Conservation (phyloP, 2,329 filamentous ascomycete genomes). For the Pseudogymnoascus sp. region DNA sequence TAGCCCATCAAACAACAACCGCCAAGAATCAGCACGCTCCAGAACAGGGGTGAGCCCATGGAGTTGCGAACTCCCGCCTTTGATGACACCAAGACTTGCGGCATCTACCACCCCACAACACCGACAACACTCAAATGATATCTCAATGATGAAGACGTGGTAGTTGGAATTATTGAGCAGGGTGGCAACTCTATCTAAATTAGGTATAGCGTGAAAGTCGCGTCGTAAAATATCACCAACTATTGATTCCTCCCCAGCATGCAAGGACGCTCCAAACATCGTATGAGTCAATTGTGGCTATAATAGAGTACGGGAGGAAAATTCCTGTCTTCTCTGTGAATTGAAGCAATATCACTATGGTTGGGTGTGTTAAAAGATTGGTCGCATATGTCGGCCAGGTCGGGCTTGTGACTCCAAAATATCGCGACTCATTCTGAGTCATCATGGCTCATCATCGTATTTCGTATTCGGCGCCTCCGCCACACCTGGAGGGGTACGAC, state of each 20-base stretch:
- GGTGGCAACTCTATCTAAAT: background rate
- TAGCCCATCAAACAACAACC: background rate
- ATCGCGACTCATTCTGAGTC: background rate
- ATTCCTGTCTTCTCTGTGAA: background rate
- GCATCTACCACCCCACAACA: background rate
- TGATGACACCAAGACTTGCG: no score
- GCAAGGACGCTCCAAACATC: background rate
- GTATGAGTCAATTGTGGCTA: background rate
- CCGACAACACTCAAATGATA: background rate
- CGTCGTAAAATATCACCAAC: background rate
- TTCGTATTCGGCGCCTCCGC: background rate
- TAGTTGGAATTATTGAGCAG: background rate
- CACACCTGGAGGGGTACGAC: background rate
- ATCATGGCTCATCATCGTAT: constrained; percentile 1
- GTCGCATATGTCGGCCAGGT: background rate
- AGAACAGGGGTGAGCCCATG: background rate
- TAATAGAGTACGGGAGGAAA: background rate
- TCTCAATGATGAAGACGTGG: background rate
- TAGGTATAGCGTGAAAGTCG: background rate
- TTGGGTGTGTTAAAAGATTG: background rate
- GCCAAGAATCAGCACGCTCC: background rate
- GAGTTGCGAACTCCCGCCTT: background rate
- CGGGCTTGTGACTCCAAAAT: background rate
- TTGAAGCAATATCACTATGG: background rate
- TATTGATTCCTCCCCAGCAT: background rate